Percentiles rank a stretch among this genome's conserved stretches.
These are phyloP conservation scores for Fusarium sacchari DNA, from an alignment of 2,329 filamentous ascomycete species.

Conservation along the genomic window DNA sequence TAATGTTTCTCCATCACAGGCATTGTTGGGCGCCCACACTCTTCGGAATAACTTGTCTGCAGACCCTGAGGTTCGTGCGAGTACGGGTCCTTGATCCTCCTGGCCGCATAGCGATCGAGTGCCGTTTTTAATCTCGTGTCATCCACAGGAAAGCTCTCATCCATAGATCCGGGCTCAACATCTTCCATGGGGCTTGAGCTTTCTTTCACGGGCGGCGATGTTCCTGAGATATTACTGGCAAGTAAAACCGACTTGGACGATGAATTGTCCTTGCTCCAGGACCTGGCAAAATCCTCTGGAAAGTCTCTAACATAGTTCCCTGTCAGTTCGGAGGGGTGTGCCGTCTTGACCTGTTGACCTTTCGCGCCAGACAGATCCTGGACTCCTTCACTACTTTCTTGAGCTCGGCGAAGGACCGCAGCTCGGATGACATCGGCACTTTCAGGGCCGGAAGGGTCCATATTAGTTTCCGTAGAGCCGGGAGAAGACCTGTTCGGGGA, in stretches of 20 bases:
- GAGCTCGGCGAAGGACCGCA: slow-evolving; percentile 45
- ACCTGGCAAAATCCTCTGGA: slow-evolving; percentile 59
- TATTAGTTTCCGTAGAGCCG: slow-evolving; percentile 28
- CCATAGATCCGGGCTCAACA: slow-evolving; percentile 51
- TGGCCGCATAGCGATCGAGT: slow-evolving; percentile 40
- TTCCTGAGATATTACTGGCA: slow-evolving; percentile 28
- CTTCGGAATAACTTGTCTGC: slow-evolving; percentile 58
- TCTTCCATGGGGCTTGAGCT: slow-evolving; percentile 31
- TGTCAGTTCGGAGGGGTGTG: slow-evolving; percentile 46
- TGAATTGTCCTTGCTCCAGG: slow-evolving; percentile 52
- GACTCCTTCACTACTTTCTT: slow-evolving; percentile 29
- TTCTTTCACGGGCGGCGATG: not conserved
- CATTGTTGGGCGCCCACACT: slow-evolving; percentile 50
- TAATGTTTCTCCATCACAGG: slow-evolving; percentile 52
- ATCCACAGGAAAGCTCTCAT: slow-evolving; percentile 53
- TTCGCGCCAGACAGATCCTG: slow-evolving; percentile 10
- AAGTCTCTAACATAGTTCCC: slow-evolving; percentile 63
- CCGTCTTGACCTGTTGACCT: slow-evolving; percentile 8
- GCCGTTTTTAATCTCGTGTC: slow-evolving; percentile 44
- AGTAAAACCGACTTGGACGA: slow-evolving; percentile 40
- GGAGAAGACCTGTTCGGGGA: slow-evolving; percentile 34
- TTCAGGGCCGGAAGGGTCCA: slow-evolving; percentile 35
- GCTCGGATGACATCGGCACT: slow-evolving; percentile 48
- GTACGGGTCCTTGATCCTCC: slow-evolving; percentile 49
- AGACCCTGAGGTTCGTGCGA: slow-evolving; percentile 59